These are phyloP conservation scores for Polyplosphaeria fusca DNA, from an alignment of 495 filamentous ascomycete genomes.

Conservation along the genomic window DNA sequence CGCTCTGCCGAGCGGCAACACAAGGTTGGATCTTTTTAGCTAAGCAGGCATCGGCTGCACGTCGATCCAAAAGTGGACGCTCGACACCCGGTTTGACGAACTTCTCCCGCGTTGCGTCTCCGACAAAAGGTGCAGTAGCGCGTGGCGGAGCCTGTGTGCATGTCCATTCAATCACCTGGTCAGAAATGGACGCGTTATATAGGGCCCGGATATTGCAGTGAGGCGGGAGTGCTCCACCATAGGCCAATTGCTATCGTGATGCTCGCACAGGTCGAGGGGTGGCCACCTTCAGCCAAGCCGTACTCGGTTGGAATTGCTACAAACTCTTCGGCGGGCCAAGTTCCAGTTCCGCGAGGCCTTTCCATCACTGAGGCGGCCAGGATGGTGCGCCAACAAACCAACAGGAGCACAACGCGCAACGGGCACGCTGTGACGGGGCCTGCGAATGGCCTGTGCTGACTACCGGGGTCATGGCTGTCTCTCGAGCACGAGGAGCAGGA, in stretches of 20 bases:
- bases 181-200: not conserved
- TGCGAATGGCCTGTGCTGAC: no score
- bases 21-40: not conserved
- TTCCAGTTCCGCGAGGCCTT: no score
- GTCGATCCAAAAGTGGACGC: not conserved
- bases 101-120: not conserved
- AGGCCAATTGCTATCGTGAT: no score
- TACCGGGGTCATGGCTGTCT: no score
- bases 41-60: slow-evolving; percentile 3
- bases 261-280: no score
- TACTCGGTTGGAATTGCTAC: not conserved
- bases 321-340: no score
- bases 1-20: slow-evolving; percentile 17
- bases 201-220: not conserved
- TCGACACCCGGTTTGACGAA: not conserved
- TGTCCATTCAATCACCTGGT: slow-evolving; percentile 5
- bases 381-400: no score
- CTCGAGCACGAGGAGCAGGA: no score
- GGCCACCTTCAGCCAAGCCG: not conserved
- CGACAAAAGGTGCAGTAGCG: not conserved
- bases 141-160: slow-evolving; percentile 5
- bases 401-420: no score
- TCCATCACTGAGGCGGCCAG: no score
- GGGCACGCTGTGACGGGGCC: no score
- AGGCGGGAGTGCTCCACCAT: not conserved